Evolutionary conservation across 352 stramenopile species (phyloP).

Genomic region (Phytopythium montanum): DNA sequence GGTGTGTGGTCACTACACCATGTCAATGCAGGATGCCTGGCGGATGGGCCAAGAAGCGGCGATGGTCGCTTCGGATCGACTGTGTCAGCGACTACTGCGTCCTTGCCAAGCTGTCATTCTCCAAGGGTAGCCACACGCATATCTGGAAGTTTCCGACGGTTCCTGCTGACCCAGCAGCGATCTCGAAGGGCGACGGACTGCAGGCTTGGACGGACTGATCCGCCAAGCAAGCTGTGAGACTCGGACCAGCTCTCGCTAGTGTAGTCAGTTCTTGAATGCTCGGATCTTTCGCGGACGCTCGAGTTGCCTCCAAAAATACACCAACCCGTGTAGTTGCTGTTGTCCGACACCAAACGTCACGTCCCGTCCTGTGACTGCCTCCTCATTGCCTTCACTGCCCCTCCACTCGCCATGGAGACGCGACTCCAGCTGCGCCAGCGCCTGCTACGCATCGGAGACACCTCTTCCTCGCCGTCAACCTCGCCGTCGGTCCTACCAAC

Average conservation of each 20-base stretch:
- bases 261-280: no score
- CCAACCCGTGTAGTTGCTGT: no score
- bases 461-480: neutral
- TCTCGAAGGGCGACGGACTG: neutral
- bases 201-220: neutral
- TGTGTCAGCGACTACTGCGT: neutral
- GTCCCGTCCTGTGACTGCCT: neutral
- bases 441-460: slow-evolving; percentile 38
- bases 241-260: neutral
- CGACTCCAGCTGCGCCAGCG: slow-evolving; percentile 29
- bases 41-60: neutral
- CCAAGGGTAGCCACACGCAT: neutral
- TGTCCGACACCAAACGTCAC: neutral
- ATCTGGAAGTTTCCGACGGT: neutral
- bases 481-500: neutral
- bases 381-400: neutral
- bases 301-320: no score
- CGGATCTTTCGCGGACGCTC: no score
- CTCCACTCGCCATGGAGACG: slow-evolving; percentile 27
- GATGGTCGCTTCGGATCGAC: neutral
- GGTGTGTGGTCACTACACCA: neutral
- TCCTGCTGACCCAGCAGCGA: neutral
- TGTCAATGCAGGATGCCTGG: neutral
- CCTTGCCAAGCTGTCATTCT: neutral
- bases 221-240: neutral